Percentiles rank a stretch among this genome's conserved stretches.
Evolutionary conservation across 345 rosid species (phyloP).

Genomic region (Corchorus capsularis): DNA sequence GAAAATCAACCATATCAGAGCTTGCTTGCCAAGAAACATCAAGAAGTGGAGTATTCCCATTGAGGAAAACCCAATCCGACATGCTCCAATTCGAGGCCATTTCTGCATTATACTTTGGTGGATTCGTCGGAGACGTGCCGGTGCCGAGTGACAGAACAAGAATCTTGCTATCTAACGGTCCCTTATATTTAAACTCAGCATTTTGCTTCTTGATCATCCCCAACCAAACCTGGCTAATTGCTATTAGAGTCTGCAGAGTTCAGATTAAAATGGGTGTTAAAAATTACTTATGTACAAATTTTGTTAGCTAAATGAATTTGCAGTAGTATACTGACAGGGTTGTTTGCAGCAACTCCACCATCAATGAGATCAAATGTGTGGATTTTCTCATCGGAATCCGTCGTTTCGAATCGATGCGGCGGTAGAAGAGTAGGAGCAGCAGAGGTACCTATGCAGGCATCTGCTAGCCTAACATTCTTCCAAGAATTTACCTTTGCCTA

Average conservation of each 20-base stretch:
- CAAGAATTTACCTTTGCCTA: constrained; percentile 27
- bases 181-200: constrained; percentile 28
- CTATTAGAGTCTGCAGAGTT: constrained; percentile 41
- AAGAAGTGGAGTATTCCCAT: constrained; percentile 32
- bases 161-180: constrained; percentile 39
- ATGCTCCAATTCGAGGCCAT: constrained; percentile 44
- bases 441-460: constrained; percentile 56
- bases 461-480: constrained; percentile 48
- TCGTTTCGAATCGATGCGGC: constrained; percentile 39
- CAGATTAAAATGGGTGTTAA: neutral
- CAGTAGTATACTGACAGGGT: constrained; percentile 40
- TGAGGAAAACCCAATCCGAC: constrained; percentile 37
- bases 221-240: constrained; percentile 25
- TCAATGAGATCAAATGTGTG: constrained; percentile 45
- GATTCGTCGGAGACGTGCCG: constrained; percentile 21
- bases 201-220: constrained; percentile 29
- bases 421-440: constrained; percentile 67
- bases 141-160: constrained; percentile 44
- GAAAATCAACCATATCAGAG: constrained; percentile 49
- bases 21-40: constrained; percentile 48
- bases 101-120: constrained; percentile 38
- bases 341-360: constrained; percentile 56
- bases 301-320: neutral
- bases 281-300: neutral
- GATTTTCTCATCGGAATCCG: constrained; percentile 11